Evolutionary conservation across 169 alveolate species (phyloP).

Genomic region (Theileria annulata): DNA sequence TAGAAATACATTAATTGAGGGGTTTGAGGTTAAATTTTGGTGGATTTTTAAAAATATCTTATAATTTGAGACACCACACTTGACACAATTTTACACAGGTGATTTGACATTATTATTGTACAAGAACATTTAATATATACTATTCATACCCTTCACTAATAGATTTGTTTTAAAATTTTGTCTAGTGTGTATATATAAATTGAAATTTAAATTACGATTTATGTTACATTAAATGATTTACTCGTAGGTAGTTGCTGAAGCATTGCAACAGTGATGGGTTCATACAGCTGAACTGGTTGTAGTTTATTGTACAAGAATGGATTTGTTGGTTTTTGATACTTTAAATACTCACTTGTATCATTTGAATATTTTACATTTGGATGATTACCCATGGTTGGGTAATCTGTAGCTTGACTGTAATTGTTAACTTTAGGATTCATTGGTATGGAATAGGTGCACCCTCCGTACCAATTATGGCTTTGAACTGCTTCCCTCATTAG

Average conservation of each 20-base stretch:
- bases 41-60: not conserved
- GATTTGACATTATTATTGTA: not conserved
- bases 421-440: not conserved
- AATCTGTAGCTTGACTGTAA: not conserved
- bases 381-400: not conserved
- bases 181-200: not conserved
- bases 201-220: not conserved
- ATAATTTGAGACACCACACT: slow-evolving; percentile 4
- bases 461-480: slow-evolving; percentile 22
- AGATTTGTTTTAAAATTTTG: not conserved
- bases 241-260: slow-evolving; percentile 27
- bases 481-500: not conserved
- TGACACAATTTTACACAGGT: slow-evolving; percentile 7
- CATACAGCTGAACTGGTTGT: slow-evolving; percentile 4
- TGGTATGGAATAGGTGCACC: slow-evolving; percentile 6
- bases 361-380: not conserved
- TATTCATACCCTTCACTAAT: not conserved
- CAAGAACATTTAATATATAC: not conserved
- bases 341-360: not conserved
- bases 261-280: slow-evolving; percentile 31
- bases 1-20: not conserved
- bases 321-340: not conserved
- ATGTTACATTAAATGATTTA: not conserved
- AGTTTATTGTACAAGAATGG: slow-evolving; percentile 1
- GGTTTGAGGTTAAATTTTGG: not conserved